Evolutionary conservation across 345 rosid species (phyloP), one percentile per base, ranked within the genome.

Genomic region (Alliaria petiolata): DNA sequence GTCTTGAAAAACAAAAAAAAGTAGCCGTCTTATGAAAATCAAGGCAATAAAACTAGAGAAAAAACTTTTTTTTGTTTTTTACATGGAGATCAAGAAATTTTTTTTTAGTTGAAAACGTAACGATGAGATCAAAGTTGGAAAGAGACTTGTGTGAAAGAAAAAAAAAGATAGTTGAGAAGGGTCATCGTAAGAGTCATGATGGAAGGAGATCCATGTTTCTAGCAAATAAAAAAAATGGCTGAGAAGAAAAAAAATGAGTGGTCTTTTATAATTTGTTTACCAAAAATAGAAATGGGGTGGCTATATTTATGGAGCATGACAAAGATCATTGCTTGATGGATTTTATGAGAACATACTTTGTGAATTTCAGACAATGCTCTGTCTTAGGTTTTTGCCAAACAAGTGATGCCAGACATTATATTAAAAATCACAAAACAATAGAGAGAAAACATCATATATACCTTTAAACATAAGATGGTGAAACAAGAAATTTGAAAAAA

Each of bases 141-240:
- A 62, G 67, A 39, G 67, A 76, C 34, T 49, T 67, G 57, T 51
- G 75, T 55, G 76, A n/a, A n/a, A 42, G n/a, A 44, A 59, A 67
- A 36, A 44, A 46, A 67, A 36, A 45, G 51, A 63, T 62, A 56
- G 68, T 67, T 72, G 77, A 68, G 60, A 59, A 59, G 60, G 71
- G 54, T 65, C 35, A 46, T 69, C 66, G 71, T 62, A 55, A 56
- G 44, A 67, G 67, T 57, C 30, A 42, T 71, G n/a, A n/a, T n/a
- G 67, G 69, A 76, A 79, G 80, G 82, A 77, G 69, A 76, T 78
- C 84, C 89, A 70, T 65, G 6, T 42, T 71, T 85, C 42, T 74
- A 70, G 80, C 80, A 39, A 70, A 64, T 57, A 12, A 8, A 66
- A 77, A 74, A 77, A n/a, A n/a, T n/a, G n/a, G n/a, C n/a, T n/a